A percentile compares a stretch with the other conserved stretches of the same genome.
Conservation (phyloP, 805 yeast species). For the Zygosaccharomyces siamensis region DNA sequence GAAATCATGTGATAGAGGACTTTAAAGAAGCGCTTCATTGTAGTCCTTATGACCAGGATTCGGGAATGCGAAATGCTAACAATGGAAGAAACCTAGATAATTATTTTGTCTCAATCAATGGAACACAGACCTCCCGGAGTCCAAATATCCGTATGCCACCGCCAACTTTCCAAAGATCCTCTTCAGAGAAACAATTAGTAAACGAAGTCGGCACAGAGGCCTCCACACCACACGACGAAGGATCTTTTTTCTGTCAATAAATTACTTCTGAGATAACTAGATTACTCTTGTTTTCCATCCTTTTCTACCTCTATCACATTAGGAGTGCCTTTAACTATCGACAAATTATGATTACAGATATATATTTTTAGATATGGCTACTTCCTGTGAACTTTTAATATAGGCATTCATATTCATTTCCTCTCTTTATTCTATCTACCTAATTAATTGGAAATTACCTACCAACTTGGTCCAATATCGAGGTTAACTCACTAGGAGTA, state of each 20-base stretch:
- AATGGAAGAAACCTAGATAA: conserved; percentile 5
- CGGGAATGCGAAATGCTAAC: conserved; percentile 8
- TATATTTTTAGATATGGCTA: not conserved
- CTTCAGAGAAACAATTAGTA: conserved; percentile 11
- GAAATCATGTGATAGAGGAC: conserved; percentile 23
- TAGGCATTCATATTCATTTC: too few relatives aligned
- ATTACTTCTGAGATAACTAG: not conserved
- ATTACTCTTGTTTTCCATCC: not conserved
- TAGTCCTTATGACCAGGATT: conserved; percentile 1
- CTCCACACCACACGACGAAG: not conserved
- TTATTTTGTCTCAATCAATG: not conserved
- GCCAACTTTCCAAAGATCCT: conserved; percentile 5
- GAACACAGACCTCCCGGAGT: conserved; percentile 3
- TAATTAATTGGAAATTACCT: conserved; percentile 11
- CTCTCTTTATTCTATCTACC: too few relatives aligned
- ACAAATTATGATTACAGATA: not conserved
- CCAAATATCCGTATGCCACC: conserved; percentile 1
- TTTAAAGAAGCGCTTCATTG: conserved; percentile 20
- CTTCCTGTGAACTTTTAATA: not conserved
- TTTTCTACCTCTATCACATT: too few relatives aligned
- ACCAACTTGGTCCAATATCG: conserved; percentile 27
- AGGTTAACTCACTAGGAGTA: conserved; percentile 32
- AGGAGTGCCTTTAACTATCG: not conserved
- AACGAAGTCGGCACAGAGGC: conserved; percentile 12
- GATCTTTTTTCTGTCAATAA: not conserved